These are phyloP conservation scores for Hyaloscypha bicolor DNA, from an alignment of 495 filamentous ascomycete species.

Conservation along the genomic window DNA sequence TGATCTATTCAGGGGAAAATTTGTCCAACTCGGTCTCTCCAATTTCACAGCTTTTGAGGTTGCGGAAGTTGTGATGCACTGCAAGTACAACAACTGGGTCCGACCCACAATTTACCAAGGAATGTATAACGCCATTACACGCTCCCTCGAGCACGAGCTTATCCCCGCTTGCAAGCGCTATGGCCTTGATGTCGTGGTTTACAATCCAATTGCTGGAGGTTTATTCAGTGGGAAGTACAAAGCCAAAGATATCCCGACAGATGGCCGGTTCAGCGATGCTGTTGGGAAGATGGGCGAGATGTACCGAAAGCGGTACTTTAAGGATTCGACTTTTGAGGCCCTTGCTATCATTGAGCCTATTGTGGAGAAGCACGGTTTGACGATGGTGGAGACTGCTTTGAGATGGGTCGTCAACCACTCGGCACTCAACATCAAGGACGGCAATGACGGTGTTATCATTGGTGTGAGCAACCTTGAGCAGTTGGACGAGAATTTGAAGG, in stretches of 20 bases:
- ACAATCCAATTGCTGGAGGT: slow-evolving; percentile 87
- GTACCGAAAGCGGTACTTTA: slow-evolving; percentile 83
- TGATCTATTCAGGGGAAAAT: slow-evolving; percentile 61
- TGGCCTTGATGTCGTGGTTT: slow-evolving; percentile 85
- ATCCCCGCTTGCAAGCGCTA: slow-evolving; percentile 81
- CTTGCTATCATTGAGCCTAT: slow-evolving; percentile 73
- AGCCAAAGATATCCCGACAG: slow-evolving; percentile 62
- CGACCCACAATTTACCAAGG: slow-evolving; percentile 68
- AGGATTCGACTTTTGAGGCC: slow-evolving; percentile 75
- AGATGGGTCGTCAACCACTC: slow-evolving; percentile 85
- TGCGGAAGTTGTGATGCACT: slow-evolving; percentile 83
- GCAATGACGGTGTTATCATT: slow-evolving; percentile 80
- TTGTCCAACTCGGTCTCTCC: slow-evolving; percentile 76
- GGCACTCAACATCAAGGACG: slow-evolving; percentile 70
- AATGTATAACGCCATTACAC: slow-evolving; percentile 75
- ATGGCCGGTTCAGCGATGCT: slow-evolving; percentile 72
- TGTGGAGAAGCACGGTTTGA: slow-evolving; percentile 72
- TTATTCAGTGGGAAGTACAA: slow-evolving; percentile 87
- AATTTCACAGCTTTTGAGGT: slow-evolving; percentile 93
- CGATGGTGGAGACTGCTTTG: slow-evolving; percentile 80
- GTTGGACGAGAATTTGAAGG: slow-evolving; percentile 72
- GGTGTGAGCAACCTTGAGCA: slow-evolving; percentile 77
- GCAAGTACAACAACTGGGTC: slow-evolving; percentile 76
- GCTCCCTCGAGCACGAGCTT: slow-evolving; percentile 79
- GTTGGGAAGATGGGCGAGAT: slow-evolving; percentile 49